These are phyloP conservation scores for Kodamaea sp. DNA, from an alignment of 1,139 yeast genomes.

Conservation along the genomic window DNA sequence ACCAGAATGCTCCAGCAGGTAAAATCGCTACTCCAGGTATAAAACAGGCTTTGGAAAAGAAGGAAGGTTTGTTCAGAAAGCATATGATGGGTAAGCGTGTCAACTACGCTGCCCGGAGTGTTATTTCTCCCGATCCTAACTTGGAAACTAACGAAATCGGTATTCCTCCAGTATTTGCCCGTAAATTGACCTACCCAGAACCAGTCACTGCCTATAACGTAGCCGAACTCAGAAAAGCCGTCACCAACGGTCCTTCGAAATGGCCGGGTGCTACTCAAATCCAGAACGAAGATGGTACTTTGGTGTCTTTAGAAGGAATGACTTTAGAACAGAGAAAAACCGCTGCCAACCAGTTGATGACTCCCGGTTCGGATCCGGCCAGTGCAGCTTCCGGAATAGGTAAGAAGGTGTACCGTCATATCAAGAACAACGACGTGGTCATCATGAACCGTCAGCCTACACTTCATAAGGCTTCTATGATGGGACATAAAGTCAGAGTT, in stretches of 20 bases:
- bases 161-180: constrained; percentile 98
- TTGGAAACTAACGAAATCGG: constrained; percentile 97
- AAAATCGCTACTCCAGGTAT: constrained; percentile 87
- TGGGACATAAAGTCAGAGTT: constrained; percentile 98
- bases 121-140: constrained; percentile 98
- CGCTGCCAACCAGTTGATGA: constrained; percentile 89
- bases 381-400: constrained; percentile 57
- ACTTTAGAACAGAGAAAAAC: constrained; percentile 92
- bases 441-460: constrained; percentile 99
- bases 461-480: constrained; percentile 98
- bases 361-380: constrained; percentile 55
- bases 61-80: constrained; percentile 96
- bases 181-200: constrained; percentile 93
- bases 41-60: constrained; percentile 96
- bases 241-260: constrained; percentile 92
- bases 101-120: constrained; percentile 97
- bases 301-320: constrained; percentile 85
- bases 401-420: constrained; percentile 93
- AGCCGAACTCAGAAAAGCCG: constrained; percentile 89
- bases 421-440: constrained; percentile 92
- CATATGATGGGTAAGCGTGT: constrained; percentile 99
- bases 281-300: constrained; percentile 93
- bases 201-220: constrained; percentile 96
- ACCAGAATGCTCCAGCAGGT: constrained; percentile 71
- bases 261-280: constrained; percentile 99